Conservation (phyloP, 1,139 yeast species). For the Scheffersomyces lignicola region DNA sequence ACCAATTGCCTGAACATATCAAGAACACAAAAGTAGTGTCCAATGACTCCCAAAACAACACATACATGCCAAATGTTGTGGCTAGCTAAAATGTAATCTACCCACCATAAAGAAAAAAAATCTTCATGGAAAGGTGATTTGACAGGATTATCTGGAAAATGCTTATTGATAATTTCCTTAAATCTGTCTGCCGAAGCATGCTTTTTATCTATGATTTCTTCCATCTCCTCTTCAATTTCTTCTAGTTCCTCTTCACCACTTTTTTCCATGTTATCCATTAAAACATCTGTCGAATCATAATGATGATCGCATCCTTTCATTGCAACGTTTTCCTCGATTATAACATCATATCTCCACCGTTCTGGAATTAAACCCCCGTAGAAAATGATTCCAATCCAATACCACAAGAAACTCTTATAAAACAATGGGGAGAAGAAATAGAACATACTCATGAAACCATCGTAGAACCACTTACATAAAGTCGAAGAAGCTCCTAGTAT, state of each 20-base stretch:
- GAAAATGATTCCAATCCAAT: slow-evolving; percentile 78
- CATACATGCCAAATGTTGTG: slow-evolving; percentile 95
- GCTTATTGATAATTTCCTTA: slow-evolving; percentile 43
- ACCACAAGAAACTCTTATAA: slow-evolving; percentile 68
- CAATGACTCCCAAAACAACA: slow-evolving; percentile 83
- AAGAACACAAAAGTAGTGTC: slow-evolving; percentile 77
- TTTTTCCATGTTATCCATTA: slow-evolving; percentile 34
- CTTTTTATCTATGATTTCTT: slow-evolving; percentile 13
- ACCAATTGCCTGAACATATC: slow-evolving; percentile 51
- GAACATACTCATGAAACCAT: slow-evolving; percentile 56
- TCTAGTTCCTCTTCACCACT: slow-evolving; percentile 49
- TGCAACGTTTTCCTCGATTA: slow-evolving; percentile 43
- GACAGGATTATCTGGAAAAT: slow-evolving; percentile 55
- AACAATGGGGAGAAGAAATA: slow-evolving; percentile 60
- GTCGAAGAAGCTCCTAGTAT: slow-evolving; percentile 71
- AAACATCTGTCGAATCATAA: slow-evolving; percentile 36
- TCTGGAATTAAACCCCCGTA: slow-evolving; percentile 92
- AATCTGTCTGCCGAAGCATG: slow-evolving; percentile 21
- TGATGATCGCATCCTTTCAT: slow-evolving; percentile 22
- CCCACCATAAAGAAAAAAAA: slow-evolving; percentile 80
- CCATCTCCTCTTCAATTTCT: slow-evolving; percentile 39
- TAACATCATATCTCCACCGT: slow-evolving; percentile 71
- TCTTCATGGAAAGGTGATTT: slow-evolving; percentile 43
- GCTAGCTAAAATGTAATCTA: slow-evolving; percentile 69
- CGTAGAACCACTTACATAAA: slow-evolving; percentile 53